Percentiles rank a stretch among this genome's conserved stretches.
phyloP scores from a whole-genome alignment of 106 monocot genomes.

The Dendrobium officinale region DNA sequence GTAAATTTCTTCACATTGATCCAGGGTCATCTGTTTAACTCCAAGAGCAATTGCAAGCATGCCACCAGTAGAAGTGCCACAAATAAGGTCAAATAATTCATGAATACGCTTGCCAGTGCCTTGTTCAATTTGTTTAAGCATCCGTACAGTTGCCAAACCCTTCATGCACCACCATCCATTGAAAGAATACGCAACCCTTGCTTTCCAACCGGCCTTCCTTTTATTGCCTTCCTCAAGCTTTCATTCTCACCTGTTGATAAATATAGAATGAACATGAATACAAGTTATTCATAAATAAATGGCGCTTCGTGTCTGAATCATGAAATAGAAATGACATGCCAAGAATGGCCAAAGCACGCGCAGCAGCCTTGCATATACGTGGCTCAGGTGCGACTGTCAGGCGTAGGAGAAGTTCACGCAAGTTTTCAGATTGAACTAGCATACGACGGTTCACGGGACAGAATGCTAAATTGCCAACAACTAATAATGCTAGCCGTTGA shows the following conservation, averaged over 20 bases:
- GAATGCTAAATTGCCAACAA: conserved; percentile 92
- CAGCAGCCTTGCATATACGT: conserved; percentile 78
- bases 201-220: conserved; percentile 62
- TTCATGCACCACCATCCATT: conserved; percentile 99
- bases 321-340: conserved; percentile 34
- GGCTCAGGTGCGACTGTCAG: conserved; percentile 45
- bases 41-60: conserved; percentile 99
- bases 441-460: conserved; percentile 79
- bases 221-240: conserved; percentile 74
- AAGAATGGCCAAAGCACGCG: conserved; percentile 97
- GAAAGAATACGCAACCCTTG: conserved; percentile 81
- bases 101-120: conserved; percentile 91
- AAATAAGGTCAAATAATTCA: conserved; percentile 97
- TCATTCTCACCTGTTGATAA: conserved; percentile 84
- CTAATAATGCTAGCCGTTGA: conserved; percentile 78
- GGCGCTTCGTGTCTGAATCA: background rate
- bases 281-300: conserved; percentile 2
- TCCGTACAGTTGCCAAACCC: conserved; percentile 90
- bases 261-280: background rate
- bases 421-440: conserved; percentile 72
- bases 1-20: conserved; percentile 96
- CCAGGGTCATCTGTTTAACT: conserved; percentile 82
- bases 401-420: conserved; percentile 78
- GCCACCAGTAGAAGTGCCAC: conserved; percentile 98
- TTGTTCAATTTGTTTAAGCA: conserved; percentile 90